Conservation (phyloP, 306 rosid genomes). For the Quercus aquifolioides region DNA sequence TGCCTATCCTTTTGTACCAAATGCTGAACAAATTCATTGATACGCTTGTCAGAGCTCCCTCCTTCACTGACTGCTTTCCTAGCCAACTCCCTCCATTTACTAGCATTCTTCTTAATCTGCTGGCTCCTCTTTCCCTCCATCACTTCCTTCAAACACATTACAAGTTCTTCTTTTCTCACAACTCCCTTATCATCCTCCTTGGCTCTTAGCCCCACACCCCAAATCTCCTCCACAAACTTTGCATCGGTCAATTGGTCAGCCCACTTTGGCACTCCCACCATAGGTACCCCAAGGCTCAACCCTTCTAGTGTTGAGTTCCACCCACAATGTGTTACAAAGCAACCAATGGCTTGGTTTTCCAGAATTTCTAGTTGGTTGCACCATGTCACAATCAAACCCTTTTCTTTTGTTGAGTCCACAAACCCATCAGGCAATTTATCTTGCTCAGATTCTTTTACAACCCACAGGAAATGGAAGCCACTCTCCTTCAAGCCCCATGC, state of each 20-base stretch:
- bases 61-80: slow-evolving; percentile 44
- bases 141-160: slow-evolving; percentile 39
- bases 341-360: slow-evolving; percentile 45
- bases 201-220: slow-evolving; percentile 60
- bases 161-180: slow-evolving; percentile 47
- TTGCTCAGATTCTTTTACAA: slow-evolving; percentile 40
- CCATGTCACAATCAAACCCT: slow-evolving; percentile 44
- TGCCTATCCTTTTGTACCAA: slow-evolving; percentile 26
- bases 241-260: slow-evolving; percentile 64
- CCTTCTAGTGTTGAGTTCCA: slow-evolving; percentile 73
- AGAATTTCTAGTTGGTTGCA: slow-evolving; percentile 63
- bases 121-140: slow-evolving; percentile 48
- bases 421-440: slow-evolving; percentile 36
- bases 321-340: slow-evolving; percentile 66
- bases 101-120: slow-evolving; percentile 37
- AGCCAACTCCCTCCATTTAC: slow-evolving; percentile 44
- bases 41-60: slow-evolving; percentile 43
- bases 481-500: slow-evolving; percentile 41
- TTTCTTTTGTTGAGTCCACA: slow-evolving; percentile 22
- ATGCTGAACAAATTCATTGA: slow-evolving; percentile 38
- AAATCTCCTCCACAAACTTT: slow-evolving; percentile 52
- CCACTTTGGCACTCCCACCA: slow-evolving; percentile 67
- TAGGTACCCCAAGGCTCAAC: slow-evolving; percentile 60
- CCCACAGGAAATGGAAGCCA: slow-evolving; percentile 39
- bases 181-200: slow-evolving; percentile 53